Evolutionary conservation across 192 early-diverging fungal species (phyloP), one percentile per base, ranked within the genome.

Genomic region (Phlyctochytrium arcticum): DNA sequence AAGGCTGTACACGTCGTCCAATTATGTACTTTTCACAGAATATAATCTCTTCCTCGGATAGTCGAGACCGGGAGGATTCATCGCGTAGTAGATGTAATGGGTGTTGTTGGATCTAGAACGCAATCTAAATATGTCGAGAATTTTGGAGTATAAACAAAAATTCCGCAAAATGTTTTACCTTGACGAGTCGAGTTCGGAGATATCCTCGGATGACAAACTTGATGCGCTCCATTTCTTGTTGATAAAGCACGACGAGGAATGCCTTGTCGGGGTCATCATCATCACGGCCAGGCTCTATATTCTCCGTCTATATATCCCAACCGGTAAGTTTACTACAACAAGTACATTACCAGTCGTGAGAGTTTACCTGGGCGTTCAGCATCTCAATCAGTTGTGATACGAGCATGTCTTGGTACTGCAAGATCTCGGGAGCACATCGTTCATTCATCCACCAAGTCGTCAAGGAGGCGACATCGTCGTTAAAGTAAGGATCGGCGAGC

Each of bases 401-500:
- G 0, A 75, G 36, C 15, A 65, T 60, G 15, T 49, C 54, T 49
- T 80, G 60, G 46, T 82, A 88, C 15, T 71, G 76, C 1, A 90
- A 60, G 7, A 90, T 46, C 64, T 87, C 87, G 7, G 88, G 87
- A 8, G 85, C 79, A 36, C 74, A 79, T 5, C 86, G 84, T 58
- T 90, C 88, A 59, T 87, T 85, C 32, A 87, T 76, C 88, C 88
- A 90, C 12, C 68, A 73, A 34, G 79, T 70, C 5, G 84, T 86
- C 34, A 89, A 66, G 6, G 36, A 44, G 27, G 21, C 9, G 3
- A 84, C 68, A 60, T 76, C 68, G 44, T 80, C 77, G 42, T 69
- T 62, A 33, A 47, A 54, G 60, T 64, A 70, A 23, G 56, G n/a
- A n/a, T n/a, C n/a, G n/a, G n/a, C n/a, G n/a, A n/a, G n/a, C n/a